Base-by-base conservation (phyloP, 345 rosid genomes). In the Euphorbia tirucalli region DNA sequence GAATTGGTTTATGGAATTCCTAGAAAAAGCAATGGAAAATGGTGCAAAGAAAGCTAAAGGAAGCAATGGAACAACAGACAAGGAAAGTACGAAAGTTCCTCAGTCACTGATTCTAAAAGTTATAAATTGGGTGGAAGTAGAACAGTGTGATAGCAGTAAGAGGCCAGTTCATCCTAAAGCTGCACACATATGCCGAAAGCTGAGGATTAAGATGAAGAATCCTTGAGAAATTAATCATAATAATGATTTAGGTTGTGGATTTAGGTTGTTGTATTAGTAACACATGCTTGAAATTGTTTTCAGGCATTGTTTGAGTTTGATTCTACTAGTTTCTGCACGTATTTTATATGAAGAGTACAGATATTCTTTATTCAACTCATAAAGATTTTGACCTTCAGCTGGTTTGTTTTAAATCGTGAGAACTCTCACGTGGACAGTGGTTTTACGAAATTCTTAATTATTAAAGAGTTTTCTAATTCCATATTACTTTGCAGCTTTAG, bases 1-100 rank as follows among this genome's bases (percentile, higher is more conserved):
- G 41, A 81, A 78, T 44, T 95, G 98, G 98, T 95, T 95, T 61
- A 92, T 95, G 96, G 94, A 85, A 16, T 92, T 95, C 73, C 55
- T 90, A 0, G 96, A 95, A 78, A 92, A 80, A 74, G 87, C 90
- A 28, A 49, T 92, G 46, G 97, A 88, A 72, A 82, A 74, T 21
- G 96, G 99, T 1, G 77, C 88, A 87, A 90, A 88, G 91, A 92
- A 88, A 75, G 69, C 84, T 5, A 87, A 75, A 78, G 87, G 75
- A 39, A 59, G 4, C 10, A 85, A 83, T 64, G 89, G 71, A 70
- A 88, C 80, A 52, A 78, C 37, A 15, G 81, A 82, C n/a, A n/a
- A n/a, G n/a, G n/a, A n/a, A n/a, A n/a, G n/a, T n/a, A n/a, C n/a
- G 66, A 86, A 80, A 70, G 90, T 93, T 32, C 87, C 89, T 0